Evolutionary conservation across 106 monocot genomes (phyloP).

Genomic region (Vanilla planifolia): DNA sequence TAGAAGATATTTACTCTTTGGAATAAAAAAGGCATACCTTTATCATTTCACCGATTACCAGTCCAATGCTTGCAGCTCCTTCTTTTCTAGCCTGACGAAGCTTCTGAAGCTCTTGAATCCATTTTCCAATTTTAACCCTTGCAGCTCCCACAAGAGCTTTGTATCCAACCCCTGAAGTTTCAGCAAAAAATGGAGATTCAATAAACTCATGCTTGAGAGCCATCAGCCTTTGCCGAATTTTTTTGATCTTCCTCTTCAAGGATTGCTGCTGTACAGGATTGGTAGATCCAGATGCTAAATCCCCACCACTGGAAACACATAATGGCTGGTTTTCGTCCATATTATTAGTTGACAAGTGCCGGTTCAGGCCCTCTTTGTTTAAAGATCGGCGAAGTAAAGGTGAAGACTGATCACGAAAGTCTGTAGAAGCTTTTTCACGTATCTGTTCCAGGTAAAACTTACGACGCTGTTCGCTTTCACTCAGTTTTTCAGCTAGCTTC

Average conservation of each 20-base stretch:
- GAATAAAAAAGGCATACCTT: conserved; percentile 41
- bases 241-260: conserved; percentile 80
- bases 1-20: no score
- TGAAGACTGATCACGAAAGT: conserved; percentile 88
- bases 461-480: conserved; percentile 95
- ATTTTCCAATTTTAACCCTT: conserved; percentile 82
- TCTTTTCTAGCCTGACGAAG: conserved; percentile 91
- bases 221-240: conserved; percentile 91
- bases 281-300: conserved; percentile 24
- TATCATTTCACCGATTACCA: conserved; percentile 74
- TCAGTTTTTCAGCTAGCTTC: conserved; percentile 78
- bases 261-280: conserved; percentile 39
- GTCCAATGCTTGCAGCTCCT: conserved; percentile 85
- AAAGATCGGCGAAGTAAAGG: conserved; percentile 72
- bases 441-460: conserved; percentile 97
- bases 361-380: conserved; percentile 53
- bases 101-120: conserved; percentile 93
- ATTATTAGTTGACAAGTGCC: conserved; percentile 26
- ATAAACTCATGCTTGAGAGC: conserved; percentile 80
- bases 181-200: conserved; percentile 53
- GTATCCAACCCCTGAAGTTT: conserved; percentile 50
- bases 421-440: conserved; percentile 95
- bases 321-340: conserved; percentile 36
- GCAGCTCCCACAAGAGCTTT: conserved; percentile 58
- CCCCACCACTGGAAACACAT: conserved; percentile 19